Evolutionary conservation across 805 yeast species (phyloP), one percentile per base, ranked within the genome.

Genomic region (Saccharomycopsis olivae): DNA sequence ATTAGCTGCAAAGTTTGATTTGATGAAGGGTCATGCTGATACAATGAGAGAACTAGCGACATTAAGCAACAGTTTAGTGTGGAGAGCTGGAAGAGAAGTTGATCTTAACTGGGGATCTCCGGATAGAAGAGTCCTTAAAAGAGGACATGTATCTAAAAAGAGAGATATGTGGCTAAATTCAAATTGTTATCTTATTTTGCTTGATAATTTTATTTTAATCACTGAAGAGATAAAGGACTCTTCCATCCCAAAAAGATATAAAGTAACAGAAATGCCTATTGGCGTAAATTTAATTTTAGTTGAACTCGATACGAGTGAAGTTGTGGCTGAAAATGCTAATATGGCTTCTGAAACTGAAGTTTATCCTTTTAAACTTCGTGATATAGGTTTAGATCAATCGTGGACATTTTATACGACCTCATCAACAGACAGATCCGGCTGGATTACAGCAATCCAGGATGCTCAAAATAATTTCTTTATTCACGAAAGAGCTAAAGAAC

Each of bases 161-260:
- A 75, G 84, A 11, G 92, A 80, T 36, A 60, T 75, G 50, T 72
- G 76, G 62, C 61, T 76, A 23, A 78, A 77, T 29, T 66, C 81
- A 29, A 59, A 64, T 5, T 61, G 68, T 0, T 65, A 72, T 47
- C 50, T 81, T 18, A 71, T 83, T 15, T 58, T 85, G 21, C 58
- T 85, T 38, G 94, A 85, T 53, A 82, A 85, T 51, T 82, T 67
- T 49, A 57, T 85, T 33, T 52, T 85, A 24, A 68, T 85, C 1
- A 77, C 84, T 1, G 78, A 84, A 30, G 66, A 65, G 35, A 56
- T 69, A 2, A 62, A 63, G 6, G 69, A 66, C 33, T 69, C 62
- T 6, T 46, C 55, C 9, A 49, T 49, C 10, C 57, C 14, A 39
- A 35, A 51, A 28, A 50, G 49, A 14, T 65, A 53, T 34, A 66